Evolutionary conservation across 2,329 filamentous ascomycete genomes (phyloP).

Genomic region (Seiridium cupressi): DNA sequence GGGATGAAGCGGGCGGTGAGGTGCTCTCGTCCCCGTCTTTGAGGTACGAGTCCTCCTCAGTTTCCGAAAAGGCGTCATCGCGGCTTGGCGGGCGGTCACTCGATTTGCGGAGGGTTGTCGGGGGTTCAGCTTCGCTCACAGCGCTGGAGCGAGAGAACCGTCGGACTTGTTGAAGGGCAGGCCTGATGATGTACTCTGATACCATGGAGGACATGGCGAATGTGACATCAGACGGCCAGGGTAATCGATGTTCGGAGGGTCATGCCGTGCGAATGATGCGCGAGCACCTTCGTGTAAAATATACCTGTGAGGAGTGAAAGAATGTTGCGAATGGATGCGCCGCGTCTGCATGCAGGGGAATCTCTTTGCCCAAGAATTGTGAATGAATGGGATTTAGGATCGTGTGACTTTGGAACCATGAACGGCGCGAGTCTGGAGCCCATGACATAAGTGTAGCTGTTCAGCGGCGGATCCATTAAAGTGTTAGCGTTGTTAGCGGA

Average conservation of each 20-base stretch:
- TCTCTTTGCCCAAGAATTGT: background rate
- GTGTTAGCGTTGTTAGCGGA: background rate
- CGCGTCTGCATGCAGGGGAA: background rate
- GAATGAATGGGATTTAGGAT: background rate
- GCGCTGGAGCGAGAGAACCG: constrained; percentile 50
- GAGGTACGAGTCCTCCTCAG: constrained; percentile 24
- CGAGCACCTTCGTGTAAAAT: background rate
- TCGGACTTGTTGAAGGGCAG: constrained; percentile 64
- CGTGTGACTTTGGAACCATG: constrained; percentile 1
- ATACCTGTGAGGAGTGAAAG: background rate
- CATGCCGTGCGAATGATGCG: constrained; percentile 1
- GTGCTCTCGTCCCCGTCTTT: constrained; percentile 21
- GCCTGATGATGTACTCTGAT: constrained; percentile 64
- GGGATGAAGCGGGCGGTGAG: constrained; percentile 23
- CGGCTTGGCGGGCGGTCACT: constrained; percentile 16
- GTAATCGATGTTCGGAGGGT: background rate
- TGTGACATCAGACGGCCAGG: constrained; percentile 7
- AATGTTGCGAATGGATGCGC: no score
- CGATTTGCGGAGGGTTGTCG: constrained; percentile 28
- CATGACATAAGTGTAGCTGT: background rate
- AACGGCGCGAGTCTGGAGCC: background rate
- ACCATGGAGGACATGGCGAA: constrained; percentile 59
- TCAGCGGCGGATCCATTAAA: background rate
- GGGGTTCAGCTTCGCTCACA: constrained; percentile 28
- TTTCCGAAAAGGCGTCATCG: constrained; percentile 27